Percentiles rank a stretch among this genome's conserved stretches.
Conservation (phyloP, 768 basidiomycete genomes). For the Tephrocybe sp. region DNA sequence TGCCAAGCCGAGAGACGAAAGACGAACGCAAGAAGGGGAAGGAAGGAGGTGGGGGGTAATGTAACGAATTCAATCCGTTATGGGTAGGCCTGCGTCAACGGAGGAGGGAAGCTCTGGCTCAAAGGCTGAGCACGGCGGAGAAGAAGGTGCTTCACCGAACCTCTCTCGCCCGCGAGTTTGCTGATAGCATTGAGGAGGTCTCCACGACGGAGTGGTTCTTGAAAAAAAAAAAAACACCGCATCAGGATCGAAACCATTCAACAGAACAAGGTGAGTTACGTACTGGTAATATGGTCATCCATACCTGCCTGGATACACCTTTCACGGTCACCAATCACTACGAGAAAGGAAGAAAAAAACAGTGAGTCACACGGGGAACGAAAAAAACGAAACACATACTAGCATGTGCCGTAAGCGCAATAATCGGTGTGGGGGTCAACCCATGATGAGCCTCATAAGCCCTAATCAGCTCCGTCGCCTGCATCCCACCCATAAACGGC, state of each 20-base stretch:
- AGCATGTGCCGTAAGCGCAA: slow-evolving; percentile 96
- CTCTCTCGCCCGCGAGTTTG: slow-evolving; percentile 70
- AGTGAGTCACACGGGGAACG: neutral
- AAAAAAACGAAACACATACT: slow-evolving; percentile 51
- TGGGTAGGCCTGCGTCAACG: too few species aligned
- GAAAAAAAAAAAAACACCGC: neutral
- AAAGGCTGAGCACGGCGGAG: slow-evolving; percentile 16
- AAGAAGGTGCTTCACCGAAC: slow-evolving; percentile 34
- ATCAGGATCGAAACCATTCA: too few species aligned
- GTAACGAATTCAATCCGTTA: too few species aligned
- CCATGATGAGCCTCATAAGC: slow-evolving; percentile 68
- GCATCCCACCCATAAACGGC: slow-evolving; percentile 99
- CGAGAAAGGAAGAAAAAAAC: neutral
- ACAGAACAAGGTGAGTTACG: slow-evolving; percentile 19
- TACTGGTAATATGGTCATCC: slow-evolving; percentile 83
- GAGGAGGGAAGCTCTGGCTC: slow-evolving; percentile 4
- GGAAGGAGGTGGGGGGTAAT: too few species aligned
- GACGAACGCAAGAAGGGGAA: too few species aligned
- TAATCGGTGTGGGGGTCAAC: slow-evolving; percentile 80
- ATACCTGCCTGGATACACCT: slow-evolving; percentile 49
- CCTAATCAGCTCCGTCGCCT: slow-evolving; percentile 91
- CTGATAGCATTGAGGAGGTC: slow-evolving; percentile 82
- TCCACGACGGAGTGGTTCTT: slow-evolving; percentile 76
- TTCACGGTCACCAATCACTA: slow-evolving; percentile 79
- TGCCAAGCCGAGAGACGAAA: too few species aligned